Evolutionary conservation across 2,329 filamentous ascomycete genomes (phyloP).

Genomic region (Emergomyces orientalis): DNA sequence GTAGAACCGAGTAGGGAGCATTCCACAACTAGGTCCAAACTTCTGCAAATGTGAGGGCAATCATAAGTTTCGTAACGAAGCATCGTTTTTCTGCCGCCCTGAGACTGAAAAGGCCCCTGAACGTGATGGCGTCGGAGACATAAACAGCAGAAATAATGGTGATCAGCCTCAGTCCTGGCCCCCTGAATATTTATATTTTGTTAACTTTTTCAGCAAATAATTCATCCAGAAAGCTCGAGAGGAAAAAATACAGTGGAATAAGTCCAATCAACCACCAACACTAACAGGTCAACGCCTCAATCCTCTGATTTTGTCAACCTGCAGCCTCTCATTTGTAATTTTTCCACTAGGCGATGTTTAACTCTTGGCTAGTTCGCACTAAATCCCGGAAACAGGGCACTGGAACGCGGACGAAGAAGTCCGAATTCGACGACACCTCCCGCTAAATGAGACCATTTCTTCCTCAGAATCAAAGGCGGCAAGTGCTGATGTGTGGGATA

Average conservation of each 20-base stretch:
- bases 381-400: slow-evolving; percentile 1
- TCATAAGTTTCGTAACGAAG: neutral
- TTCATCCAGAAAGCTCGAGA: neutral
- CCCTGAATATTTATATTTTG: neutral
- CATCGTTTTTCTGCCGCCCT: neutral
- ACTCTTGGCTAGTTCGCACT: neutral
- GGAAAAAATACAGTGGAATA: neutral
- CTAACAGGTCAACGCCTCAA: too few species aligned
- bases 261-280: neutral
- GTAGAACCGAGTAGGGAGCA: neutral
- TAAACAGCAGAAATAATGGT: neutral
- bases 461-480: too few species aligned
- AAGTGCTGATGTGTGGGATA: too few species aligned
- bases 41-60: neutral
- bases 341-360: neutral
- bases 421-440: neutral
- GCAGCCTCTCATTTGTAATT: neutral
- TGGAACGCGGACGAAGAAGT: neutral
- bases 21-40: neutral
- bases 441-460: too few species aligned
- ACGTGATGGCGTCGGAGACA: neutral
- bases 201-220: neutral
- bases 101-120: neutral
- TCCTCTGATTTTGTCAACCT: neutral
- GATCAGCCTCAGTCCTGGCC: neutral